phyloP scores from a whole-genome alignment of 805 yeast species.

The Saturnispora zaruensis region DNA sequence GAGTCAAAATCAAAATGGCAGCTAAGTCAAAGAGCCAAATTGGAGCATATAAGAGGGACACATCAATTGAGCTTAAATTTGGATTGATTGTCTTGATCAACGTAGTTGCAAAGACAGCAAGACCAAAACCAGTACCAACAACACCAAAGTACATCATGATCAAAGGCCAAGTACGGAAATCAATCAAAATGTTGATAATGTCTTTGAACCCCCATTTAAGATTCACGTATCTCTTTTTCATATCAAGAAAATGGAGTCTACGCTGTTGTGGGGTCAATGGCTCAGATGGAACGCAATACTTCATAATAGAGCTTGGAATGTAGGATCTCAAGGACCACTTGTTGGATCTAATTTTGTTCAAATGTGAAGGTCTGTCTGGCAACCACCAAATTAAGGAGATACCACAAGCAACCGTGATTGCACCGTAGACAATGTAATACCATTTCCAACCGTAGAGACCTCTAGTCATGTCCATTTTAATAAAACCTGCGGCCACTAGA shows the following conservation, averaged over 20 bases:
- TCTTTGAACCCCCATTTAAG: conserved; percentile 54
- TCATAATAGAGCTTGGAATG: conserved; percentile 16
- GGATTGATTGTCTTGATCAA: conserved; percentile 62
- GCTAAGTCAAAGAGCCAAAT: conserved; percentile 82
- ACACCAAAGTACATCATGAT: conserved; percentile 87
- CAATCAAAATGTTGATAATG: conserved; percentile 44
- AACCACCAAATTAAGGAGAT: conserved; percentile 69
- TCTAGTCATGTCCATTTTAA: conserved; percentile 60
- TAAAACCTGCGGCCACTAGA: conserved; percentile 80
- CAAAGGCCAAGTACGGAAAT: conserved; percentile 69
- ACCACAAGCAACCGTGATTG: conserved; percentile 57
- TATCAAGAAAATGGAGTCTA: conserved; percentile 49
- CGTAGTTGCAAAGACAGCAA: conserved; percentile 79
- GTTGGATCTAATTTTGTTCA: conserved; percentile 13
- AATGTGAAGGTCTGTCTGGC: conserved; percentile 61
- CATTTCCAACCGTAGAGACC: conserved; percentile 83
- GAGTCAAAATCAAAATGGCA: conserved; percentile 67
- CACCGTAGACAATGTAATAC: conserved; percentile 74
- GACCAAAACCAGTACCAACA: conserved; percentile 84
- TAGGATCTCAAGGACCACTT: conserved; percentile 16
- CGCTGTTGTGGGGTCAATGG: conserved; percentile 51
- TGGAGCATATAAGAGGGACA: conserved; percentile 76
- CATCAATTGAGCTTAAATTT: conserved; percentile 50
- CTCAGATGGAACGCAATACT: conserved; percentile 22
- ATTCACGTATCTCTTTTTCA: conserved; percentile 42